Evolutionary conservation across 139 green algal genomes (phyloP).

Genomic region (Cymbomonas tetramitiformis): DNA sequence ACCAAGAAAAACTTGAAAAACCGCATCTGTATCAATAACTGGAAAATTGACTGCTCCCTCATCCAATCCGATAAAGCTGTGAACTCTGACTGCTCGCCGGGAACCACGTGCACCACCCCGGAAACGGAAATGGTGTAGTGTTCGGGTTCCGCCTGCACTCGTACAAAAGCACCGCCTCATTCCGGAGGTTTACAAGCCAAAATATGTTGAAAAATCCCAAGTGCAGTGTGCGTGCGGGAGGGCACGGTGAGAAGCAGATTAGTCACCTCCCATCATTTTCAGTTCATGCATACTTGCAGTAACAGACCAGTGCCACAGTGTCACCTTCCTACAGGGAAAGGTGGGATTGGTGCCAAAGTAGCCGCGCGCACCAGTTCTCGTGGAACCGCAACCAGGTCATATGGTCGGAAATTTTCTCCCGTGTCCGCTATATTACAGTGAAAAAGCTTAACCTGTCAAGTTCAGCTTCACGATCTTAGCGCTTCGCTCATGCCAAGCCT

Average conservation of each 20-base stretch:
- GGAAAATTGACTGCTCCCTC: constrained; percentile 27
- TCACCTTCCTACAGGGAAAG: too few relatives aligned
- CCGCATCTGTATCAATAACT: constrained; percentile 23
- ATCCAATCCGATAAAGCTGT: constrained; percentile 30
- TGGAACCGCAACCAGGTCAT: constrained; percentile 17
- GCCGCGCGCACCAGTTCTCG: not conserved
- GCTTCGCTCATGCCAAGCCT: too few relatives aligned
- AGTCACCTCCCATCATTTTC: too few relatives aligned
- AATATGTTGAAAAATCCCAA: too few relatives aligned
- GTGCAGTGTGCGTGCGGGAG: too few relatives aligned
- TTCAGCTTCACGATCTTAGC: too few relatives aligned
- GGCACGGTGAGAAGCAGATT: too few relatives aligned
- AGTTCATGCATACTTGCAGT: too few relatives aligned
- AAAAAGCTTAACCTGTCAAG: constrained; percentile 21
- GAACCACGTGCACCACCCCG: constrained; percentile 15
- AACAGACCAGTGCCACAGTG: too few relatives aligned
- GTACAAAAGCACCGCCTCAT: too few relatives aligned
- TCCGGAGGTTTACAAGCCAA: too few relatives aligned
- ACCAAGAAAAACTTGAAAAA: constrained; percentile 31
- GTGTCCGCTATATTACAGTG: constrained; percentile 15
- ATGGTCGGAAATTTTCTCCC: constrained; percentile 18
- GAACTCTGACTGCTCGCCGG: constrained; percentile 19
- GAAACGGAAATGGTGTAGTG: constrained; percentile 21
- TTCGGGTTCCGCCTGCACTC: constrained; percentile 8
- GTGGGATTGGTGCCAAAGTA: too few relatives aligned